A percentile compares a stretch with the other conserved stretches of the same genome.
phyloP scores from a whole-genome alignment of 2,329 filamentous ascomycete species.

The Nothopassalora personata region DNA sequence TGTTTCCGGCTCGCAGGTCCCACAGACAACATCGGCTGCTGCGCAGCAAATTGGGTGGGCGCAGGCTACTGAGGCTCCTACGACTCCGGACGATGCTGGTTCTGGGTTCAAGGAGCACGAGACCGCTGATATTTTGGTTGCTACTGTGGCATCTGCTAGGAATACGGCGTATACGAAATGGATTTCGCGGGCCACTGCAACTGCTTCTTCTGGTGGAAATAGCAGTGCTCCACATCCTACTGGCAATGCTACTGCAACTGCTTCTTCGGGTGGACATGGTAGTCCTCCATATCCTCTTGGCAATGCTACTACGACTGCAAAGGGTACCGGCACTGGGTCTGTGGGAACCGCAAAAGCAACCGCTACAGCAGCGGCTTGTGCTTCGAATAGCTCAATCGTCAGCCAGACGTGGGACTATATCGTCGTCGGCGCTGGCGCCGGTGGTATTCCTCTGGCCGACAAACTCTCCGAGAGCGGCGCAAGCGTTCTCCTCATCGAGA shows the following conservation, averaged over 20 bases:
- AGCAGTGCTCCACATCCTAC: conserved; percentile 3
- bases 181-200: conserved; percentile 27
- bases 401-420: conserved; percentile 57
- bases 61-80: conserved; percentile 25
- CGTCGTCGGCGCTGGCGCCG: conserved; percentile 58
- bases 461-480: conserved; percentile 60
- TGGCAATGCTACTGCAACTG: conserved; percentile 5
- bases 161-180: conserved; percentile 42
- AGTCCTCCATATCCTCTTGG: conserved; percentile 4
- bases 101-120: conserved; percentile 52
- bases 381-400: conserved; percentile 28
- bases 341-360: conserved; percentile 16
- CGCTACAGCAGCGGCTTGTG: conserved; percentile 24
- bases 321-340: conserved; percentile 12
- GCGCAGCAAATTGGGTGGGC: conserved; percentile 29
- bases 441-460: conserved; percentile 55
- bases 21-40: conserved; percentile 31
- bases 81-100: conserved; percentile 34
- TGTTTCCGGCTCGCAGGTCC: conserved; percentile 36
- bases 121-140: conserved; percentile 52
- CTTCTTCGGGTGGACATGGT: conserved; percentile 30
- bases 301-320: conserved; percentile 8
- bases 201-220: conserved; percentile 33
- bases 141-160: conserved; percentile 40
- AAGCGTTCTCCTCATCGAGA: conserved; percentile 55